phyloP scores from a whole-genome alignment of 2,329 filamentous ascomycete genomes.

The Proliferodiscus dingleyae region DNA sequence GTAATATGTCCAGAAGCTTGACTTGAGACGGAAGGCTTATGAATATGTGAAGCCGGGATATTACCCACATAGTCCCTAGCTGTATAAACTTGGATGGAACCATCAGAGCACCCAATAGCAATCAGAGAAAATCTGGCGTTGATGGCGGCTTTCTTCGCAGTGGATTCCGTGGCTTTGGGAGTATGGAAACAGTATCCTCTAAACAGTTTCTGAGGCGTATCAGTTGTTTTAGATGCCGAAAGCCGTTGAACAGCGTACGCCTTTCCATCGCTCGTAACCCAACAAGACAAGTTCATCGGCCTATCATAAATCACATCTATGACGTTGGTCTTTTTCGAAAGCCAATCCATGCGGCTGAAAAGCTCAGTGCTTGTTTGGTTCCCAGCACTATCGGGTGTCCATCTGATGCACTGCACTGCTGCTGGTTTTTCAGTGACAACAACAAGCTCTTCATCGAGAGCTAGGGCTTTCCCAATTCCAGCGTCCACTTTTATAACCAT shows the following conservation, averaged over 20 bases:
- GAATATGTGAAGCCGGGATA: constrained; percentile 78
- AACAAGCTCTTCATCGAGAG: constrained; percentile 86
- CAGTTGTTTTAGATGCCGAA: constrained; percentile 39
- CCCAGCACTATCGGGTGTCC: constrained; percentile 77
- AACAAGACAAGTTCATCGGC: constrained; percentile 92
- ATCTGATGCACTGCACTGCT: constrained; percentile 94
- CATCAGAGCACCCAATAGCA: constrained; percentile 76
- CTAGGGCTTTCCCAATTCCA: constrained; percentile 81
- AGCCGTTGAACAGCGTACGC: constrained; percentile 85
- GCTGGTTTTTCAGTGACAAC: constrained; percentile 88
- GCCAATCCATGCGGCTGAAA: constrained; percentile 78
- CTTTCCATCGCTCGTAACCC: constrained; percentile 83
- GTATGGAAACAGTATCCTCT: constrained; percentile 86
- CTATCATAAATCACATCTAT: constrained; percentile 88
- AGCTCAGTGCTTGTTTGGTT: constrained; percentile 89
- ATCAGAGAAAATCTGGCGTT: constrained; percentile 94
- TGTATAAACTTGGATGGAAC: constrained; percentile 81
- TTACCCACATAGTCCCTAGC: constrained; percentile 92
- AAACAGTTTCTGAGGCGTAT: constrained; percentile 61
- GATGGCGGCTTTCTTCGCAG: constrained; percentile 72
- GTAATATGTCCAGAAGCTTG: constrained; percentile 66
- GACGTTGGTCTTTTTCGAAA: constrained; percentile 72
- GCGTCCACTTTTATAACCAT: constrained; percentile 99
- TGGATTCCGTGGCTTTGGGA: constrained; percentile 54
- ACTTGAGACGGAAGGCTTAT: constrained; percentile 64